Conservation (phyloP, 352 stramenopile genomes). For the Blastocystis sp. region DNA sequence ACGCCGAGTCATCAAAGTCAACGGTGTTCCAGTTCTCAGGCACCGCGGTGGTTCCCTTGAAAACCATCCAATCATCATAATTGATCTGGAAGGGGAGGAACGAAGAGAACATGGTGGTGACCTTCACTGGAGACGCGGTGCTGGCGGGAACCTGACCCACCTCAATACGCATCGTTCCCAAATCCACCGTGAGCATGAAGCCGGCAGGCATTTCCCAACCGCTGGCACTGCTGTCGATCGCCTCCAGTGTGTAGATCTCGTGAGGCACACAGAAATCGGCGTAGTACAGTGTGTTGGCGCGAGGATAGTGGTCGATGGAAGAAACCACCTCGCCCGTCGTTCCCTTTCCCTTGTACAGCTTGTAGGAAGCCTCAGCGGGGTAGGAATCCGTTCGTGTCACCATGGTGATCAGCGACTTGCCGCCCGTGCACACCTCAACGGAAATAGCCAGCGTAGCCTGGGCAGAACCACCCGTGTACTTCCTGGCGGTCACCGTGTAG, state of each 20-base stretch:
- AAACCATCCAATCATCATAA: slow-evolving; percentile 25
- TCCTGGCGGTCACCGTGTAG: slow-evolving; percentile 51
- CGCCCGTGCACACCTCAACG: slow-evolving; percentile 18
- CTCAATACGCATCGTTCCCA: slow-evolving; percentile 8
- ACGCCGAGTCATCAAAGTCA: slow-evolving; percentile 25
- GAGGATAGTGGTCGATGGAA: background rate
- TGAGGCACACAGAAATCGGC: slow-evolving; percentile 19
- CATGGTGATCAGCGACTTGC: slow-evolving; percentile 24
- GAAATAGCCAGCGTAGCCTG: background rate
- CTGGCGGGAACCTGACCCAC: background rate
- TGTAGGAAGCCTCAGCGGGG: background rate
- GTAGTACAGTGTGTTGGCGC: background rate
- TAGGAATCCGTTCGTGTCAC: background rate
- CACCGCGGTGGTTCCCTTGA: background rate
- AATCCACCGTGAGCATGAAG: slow-evolving; percentile 25
- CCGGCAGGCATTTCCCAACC: background rate
- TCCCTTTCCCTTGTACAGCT: slow-evolving; percentile 1
- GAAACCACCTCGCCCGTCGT: background rate
- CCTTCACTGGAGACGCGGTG: background rate
- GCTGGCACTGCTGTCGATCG: background rate
- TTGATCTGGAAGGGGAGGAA: slow-evolving; percentile 45
- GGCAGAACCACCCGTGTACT: background rate
- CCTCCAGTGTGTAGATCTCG: slow-evolving; percentile 30
- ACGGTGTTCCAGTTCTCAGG: background rate
- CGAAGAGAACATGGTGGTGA: slow-evolving; percentile 20